Base-by-base conservation (phyloP, 371 early-diverging fungal species). In the Mucor circinelloides region DNA sequence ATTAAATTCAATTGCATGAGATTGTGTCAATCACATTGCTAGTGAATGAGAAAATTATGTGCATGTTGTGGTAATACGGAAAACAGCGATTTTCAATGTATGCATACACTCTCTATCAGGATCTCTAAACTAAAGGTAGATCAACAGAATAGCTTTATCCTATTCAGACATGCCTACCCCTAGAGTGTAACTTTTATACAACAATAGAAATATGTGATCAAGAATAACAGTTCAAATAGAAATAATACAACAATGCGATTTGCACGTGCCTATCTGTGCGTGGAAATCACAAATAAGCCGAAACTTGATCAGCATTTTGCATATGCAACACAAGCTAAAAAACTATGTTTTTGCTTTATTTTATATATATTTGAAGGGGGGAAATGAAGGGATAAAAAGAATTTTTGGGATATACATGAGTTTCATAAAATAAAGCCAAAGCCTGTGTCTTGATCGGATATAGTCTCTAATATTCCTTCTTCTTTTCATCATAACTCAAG, bases 401-500 rank as follows among this genome's bases (percentile, higher is more conserved):
- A 23, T 23, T 50, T 50, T 50, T 50, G 50, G 36, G 50, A 50
- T 50, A 25, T 50, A 50, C 50, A 50, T 50, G 50, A 50, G 23
- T 7, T 50, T 21, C 23, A 23, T 50, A 21, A 50, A 50, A 50
- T 50, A 44, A n/a, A 44, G 7, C 23, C 50, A 25, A 50, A 50
- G 23, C 50, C 50, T 50, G 50, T 50, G 50, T 50, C 23, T 50
- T 25, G 50, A 23, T 50, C 10, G 23, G 12, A 21, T 19, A 50
- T 10, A 19, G 23, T 28, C n/a, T 30, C 60, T 90, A 96, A 76
- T 87, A 95, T 62, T 85, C 90, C 79, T 97, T 97, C 86, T 97
- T 97, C 89, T 97, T 97, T 82, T 97, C 96, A 82, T 97, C 98
- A 73, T 97, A 88, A 52, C 94, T 94, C 72, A 92, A 84, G 58